Evolutionary conservation across 352 stramenopile genomes (phyloP).

Genomic region (Phytopythium montanum): DNA sequence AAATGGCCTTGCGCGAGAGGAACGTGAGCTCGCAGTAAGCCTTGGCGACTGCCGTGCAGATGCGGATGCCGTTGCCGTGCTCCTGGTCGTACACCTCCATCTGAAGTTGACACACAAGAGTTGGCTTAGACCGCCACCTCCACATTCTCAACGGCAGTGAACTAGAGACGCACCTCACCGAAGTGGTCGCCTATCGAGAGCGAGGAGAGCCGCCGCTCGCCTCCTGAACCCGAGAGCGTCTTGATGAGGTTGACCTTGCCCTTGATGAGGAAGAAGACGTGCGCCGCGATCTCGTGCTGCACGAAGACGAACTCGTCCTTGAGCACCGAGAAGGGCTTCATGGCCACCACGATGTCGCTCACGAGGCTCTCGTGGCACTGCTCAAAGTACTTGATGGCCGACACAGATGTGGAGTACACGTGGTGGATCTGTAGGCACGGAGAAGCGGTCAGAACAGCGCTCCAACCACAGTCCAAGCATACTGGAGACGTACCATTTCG

Average conservation of each 20-base stretch:
- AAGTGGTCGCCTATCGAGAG: conserved; percentile 67
- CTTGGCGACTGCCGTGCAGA: conserved; percentile 74
- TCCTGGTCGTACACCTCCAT: conserved; percentile 81
- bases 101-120: conserved; percentile 20
- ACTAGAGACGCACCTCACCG: conserved; percentile 48
- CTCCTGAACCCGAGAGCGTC: conserved; percentile 31
- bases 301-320: conserved; percentile 79
- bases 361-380: conserved; percentile 77
- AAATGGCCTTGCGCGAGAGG: conserved; percentile 67
- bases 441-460: background rate
- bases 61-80: conserved; percentile 78
- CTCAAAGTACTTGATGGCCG: conserved; percentile 65
- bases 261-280: conserved; percentile 84
- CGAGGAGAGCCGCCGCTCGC: conserved; percentile 42
- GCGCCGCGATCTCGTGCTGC: conserved; percentile 79
- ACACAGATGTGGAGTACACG: conserved; percentile 63
- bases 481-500: conserved; percentile 51
- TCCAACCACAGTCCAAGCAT: background rate
- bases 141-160: background rate
- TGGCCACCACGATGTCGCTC: conserved; percentile 80
- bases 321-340: conserved; percentile 70
- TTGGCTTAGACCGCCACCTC: background rate
- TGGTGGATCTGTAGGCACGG: conserved; percentile 53
- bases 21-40: conserved; percentile 81
- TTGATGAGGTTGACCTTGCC: conserved; percentile 68